Conservation (phyloP, 306 rosid species). For the Trifolium pratense region DNA sequence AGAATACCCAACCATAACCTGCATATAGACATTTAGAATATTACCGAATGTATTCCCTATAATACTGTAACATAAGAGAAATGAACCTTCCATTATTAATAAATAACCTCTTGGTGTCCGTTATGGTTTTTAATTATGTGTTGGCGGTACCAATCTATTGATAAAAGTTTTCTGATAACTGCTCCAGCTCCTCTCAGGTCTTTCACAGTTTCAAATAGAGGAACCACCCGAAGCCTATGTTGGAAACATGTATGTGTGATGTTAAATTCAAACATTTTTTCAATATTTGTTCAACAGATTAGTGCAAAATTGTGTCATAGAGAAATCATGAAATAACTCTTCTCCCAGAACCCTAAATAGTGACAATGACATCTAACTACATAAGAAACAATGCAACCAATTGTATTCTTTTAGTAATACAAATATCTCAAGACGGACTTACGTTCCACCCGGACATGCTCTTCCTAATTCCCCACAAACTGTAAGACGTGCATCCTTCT, state of each 20-base stretch:
- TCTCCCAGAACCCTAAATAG: neutral
- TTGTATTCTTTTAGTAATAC: neutral
- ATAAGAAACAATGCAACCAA: neutral
- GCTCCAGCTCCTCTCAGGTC: slow-evolving; percentile 93
- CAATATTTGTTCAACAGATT: neutral
- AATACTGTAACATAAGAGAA: slow-evolving; percentile 19
- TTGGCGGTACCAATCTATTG: slow-evolving; percentile 87
- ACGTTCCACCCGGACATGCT: slow-evolving; percentile 92
- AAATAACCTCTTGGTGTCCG: slow-evolving; percentile 84
- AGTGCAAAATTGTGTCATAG: slow-evolving; percentile 8
- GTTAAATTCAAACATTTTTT: slow-evolving; percentile 26
- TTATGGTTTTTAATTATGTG: slow-evolving; percentile 81
- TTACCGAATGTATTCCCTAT: slow-evolving; percentile 11
- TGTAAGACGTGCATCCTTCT: slow-evolving; percentile 90
- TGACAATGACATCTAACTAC: too few species aligned
- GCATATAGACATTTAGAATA: slow-evolving; percentile 45
- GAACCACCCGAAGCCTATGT: slow-evolving; percentile 86
- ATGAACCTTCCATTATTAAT: neutral
- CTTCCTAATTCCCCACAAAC: slow-evolving; percentile 82
- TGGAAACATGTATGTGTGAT: slow-evolving; percentile 22
- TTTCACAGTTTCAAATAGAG: slow-evolving; percentile 92
- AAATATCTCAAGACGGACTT: slow-evolving; percentile 43
- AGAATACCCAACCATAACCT: slow-evolving; percentile 98
- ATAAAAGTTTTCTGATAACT: slow-evolving; percentile 73
- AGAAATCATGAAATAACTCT: slow-evolving; percentile 5